These are phyloP conservation scores for Gnetum montanum DNA, from an alignment of 75 land plant species.

Conservation along the genomic window DNA sequence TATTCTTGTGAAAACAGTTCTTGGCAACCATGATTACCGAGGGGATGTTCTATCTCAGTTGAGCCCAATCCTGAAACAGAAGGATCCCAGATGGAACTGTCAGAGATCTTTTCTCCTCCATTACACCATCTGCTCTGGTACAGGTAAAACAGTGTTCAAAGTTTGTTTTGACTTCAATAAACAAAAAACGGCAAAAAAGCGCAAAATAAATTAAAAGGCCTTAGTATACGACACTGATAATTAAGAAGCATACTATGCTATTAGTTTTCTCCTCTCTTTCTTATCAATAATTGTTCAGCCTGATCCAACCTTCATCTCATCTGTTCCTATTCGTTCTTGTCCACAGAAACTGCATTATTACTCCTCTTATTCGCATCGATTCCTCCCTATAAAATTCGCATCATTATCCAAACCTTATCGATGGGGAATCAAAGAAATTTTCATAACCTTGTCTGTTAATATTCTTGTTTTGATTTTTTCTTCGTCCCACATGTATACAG, in stretches of 20 bases:
- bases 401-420: no score
- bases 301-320: no score
- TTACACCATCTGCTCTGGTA: not conserved
- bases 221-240: no score
- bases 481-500: not conserved
- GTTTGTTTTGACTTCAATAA: no score
- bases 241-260: not conserved
- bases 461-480: not conserved
- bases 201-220: not conserved
- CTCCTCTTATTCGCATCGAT: no score
- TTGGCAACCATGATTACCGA: constrained; percentile 40
- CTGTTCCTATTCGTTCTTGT: no score
- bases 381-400: no score
- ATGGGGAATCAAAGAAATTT: no score
- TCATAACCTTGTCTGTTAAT: no score
- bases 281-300: no score
- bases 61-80: constrained; percentile 5
- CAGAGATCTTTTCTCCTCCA: constrained; percentile 19
- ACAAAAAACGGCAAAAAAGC: not conserved
- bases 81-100: constrained; percentile 30
- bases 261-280: not conserved
- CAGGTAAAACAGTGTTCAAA: constrained; percentile 6
- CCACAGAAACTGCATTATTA: no score
- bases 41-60: constrained; percentile 32
- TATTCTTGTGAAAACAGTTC: constrained; percentile 12